Base-by-base conservation (phyloP, 768 basidiomycete genomes). In the Suillus cothurnatus region DNA sequence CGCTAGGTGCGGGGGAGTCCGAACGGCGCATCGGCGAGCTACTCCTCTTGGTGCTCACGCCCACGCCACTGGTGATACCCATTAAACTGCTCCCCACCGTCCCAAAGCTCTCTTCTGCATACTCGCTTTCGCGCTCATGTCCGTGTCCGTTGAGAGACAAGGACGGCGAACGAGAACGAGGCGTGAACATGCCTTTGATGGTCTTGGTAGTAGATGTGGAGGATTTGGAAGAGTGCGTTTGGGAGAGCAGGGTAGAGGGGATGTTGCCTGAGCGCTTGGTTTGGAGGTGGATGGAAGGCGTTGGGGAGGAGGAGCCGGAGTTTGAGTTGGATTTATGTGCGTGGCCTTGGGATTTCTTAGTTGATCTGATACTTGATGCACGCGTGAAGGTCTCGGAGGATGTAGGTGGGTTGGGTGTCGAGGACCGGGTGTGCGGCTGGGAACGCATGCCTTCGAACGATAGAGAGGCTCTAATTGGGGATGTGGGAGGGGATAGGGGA, bases 121-220 rank as follows among this genome's bases (percentile, higher is more conserved):
- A 69, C 17, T 72, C 76, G 0, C 64, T 80, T 15, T 71, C 73
- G 21, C 66, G 64, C 23, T 31, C 61, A 36, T 72, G 52, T 21
- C 52, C 28, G 39, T 72, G 52, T 28, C 28, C 52, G 28, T 53
- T 53, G 17, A 53, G 77, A 36, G 81, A 78, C n/a, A 81, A 72
- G 7, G 82, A 81, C 9, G 83, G 78, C 19, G 85, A 80, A 45
- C 83, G 80, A 21, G 88, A 88, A 6, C 89, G 85, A 36, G 73
- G 74, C 15, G 76, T 69, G 68, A 90, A 89, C 36, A 91, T 73
- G 12, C 86, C 84, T 70, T 87, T 89, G 53, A 90, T 73, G 3
- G 88, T 82, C 6, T 87, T 83, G 21, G 89, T 85, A 12, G 85
- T 81, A 60, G 58, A 59, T 2, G 39, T 41, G 3, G 58, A 59